A percentile compares a stretch with the other conserved stretches of the same genome.
Conservation (phyloP, 805 yeast genomes). For the Teunomyces pallodes region DNA sequence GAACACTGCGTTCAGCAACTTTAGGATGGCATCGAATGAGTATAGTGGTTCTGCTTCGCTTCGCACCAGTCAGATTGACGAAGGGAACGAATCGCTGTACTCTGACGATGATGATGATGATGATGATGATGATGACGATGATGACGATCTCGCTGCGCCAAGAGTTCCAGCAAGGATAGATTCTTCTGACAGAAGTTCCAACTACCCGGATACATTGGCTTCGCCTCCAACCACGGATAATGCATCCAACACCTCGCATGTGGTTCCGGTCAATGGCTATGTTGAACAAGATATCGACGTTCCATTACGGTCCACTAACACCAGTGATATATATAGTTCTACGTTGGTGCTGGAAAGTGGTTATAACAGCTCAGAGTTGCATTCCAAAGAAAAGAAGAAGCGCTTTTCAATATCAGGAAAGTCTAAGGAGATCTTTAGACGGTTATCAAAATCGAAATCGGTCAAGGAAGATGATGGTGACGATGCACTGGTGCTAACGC, state of each 20-base stretch:
- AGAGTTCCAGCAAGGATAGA: neutral
- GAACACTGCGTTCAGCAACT: constrained; percentile 37
- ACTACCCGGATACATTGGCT: constrained; percentile 4
- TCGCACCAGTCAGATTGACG: neutral
- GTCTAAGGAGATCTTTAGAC: constrained; percentile 31
- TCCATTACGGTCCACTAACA: neutral
- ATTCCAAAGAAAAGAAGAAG: constrained; percentile 18
- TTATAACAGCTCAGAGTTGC: neutral
- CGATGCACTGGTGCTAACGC: neutral
- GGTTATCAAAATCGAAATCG: constrained; percentile 24
- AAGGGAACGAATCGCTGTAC: neutral
- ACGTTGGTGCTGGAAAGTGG: constrained; percentile 2
- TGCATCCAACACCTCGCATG: constrained; percentile 3
- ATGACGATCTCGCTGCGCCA: constrained; percentile 1
- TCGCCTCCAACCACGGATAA: constrained; percentile 7
- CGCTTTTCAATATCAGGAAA: constrained; percentile 25
- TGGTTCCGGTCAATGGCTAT: neutral
- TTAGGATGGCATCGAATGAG: constrained; percentile 19
- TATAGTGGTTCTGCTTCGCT: neutral
- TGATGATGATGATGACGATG: neutral
- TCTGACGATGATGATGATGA: neutral
- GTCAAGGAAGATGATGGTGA: constrained; percentile 6
- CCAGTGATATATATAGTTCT: neutral
- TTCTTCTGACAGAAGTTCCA: constrained; percentile 7
- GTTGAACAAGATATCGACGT: neutral